Conservation (phyloP, 1,284 basidiomycete species). For the Cutaneotrichosporon sp. region DNA sequence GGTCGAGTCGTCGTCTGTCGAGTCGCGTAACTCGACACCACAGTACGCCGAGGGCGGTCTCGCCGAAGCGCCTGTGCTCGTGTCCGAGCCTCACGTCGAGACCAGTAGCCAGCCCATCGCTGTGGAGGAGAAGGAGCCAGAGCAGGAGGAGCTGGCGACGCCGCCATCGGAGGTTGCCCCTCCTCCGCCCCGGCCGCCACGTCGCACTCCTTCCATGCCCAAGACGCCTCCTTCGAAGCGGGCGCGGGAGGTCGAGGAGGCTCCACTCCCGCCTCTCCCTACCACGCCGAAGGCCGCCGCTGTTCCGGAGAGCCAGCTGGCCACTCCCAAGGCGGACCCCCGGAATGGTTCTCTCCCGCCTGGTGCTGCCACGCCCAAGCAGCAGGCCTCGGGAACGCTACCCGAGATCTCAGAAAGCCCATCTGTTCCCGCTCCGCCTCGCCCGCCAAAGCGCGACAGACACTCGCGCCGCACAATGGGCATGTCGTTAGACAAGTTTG, state of each 20-base stretch:
- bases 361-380: conserved; percentile 15
- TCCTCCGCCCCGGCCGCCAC: conserved; percentile 3
- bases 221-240: conserved; percentile 16
- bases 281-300: conserved; percentile 13
- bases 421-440: neutral
- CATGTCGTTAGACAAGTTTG: conserved; percentile 67
- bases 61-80: neutral
- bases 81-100: no score
- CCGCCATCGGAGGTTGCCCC: neutral
- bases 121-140: neutral
- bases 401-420: conserved; percentile 3
- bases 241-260: conserved; percentile 6
- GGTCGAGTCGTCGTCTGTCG: conserved; percentile 14
- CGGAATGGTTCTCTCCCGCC: conserved; percentile 12
- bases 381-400: conserved; percentile 8
- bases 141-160: neutral
- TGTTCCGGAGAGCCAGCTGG: neutral
- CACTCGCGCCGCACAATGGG: conserved; percentile 59
- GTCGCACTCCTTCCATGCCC: neutral
- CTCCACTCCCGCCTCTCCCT: neutral
- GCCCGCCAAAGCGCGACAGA: conserved; percentile 36
- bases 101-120: neutral
- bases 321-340: conserved; percentile 4
- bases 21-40: neutral
- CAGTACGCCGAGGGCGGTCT: neutral